Base-by-base conservation (phyloP, 805 yeast species). In the Huiozyma naganishii region DNA sequence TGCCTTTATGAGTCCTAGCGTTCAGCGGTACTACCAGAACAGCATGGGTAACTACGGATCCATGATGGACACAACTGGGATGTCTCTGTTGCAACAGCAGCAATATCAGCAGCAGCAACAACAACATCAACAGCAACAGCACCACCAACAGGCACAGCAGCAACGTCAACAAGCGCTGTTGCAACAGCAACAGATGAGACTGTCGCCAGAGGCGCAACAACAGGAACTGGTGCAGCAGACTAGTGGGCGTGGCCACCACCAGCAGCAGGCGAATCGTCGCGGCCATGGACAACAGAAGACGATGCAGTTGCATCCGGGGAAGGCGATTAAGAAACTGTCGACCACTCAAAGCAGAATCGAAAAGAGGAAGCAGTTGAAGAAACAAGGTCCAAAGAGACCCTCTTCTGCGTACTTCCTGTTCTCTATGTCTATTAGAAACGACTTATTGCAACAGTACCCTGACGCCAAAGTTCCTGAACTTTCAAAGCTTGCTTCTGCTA, bases 401-500 rank as follows among this genome's bases (percentile, higher is more conserved):
- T 61, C 65, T 23, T 62, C 66, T n/a, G 67, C 68, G 8, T 62
- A 62, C 43, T 64, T 64, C 49, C 46, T 64, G 39, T 62, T 58
- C 43, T 61, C 64, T 7, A 61, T 61, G 59, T 56, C 60, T 4
- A 61, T 57, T 32, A 57, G 65, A 53, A 52, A 53, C 36, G 57
- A 54, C 36, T 44, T 62, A 27, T 45, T 59, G 41, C 54, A 56
- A 40, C 58, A 59, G 42, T 55, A 55, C 41, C 66, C 66, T 2
- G 61, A 56, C 41, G 64, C 65, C 32, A 61, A 60, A 45, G 67
- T 63, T 5, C 67, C 64, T 11, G 73, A 68, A 41, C 33, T 68
- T 36, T 64, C 66, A 11, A 85, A 80, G 67, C 64, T 84, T 48
- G 81, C 88, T 55, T 96, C 96, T 59, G 88, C 84, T 61, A 79